A percentile compares a stretch with the other conserved stretches of the same genome.
phyloP scores from a whole-genome alignment of 2,329 filamentous ascomycete species.

The Teratosphaeria pseudoeucalypti region DNA sequence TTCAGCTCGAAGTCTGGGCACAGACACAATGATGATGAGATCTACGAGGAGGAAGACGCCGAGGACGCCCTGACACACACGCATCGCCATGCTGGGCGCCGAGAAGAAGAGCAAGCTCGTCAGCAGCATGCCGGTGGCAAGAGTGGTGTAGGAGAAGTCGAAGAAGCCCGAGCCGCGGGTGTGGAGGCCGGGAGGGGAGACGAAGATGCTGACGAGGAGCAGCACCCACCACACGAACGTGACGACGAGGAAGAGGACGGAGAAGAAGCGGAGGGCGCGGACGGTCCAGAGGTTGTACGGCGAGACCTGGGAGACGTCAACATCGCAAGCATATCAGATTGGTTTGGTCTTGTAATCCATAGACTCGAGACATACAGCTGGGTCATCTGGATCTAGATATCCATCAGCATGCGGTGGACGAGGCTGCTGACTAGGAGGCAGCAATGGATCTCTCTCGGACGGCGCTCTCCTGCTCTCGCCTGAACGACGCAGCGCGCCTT shows the following conservation, averaged over 20 bases:
- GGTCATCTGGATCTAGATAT: constrained; percentile 69
- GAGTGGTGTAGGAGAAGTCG: constrained; percentile 69
- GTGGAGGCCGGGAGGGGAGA: constrained; percentile 78
- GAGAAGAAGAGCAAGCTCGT: constrained; percentile 79
- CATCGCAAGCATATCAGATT: background rate
- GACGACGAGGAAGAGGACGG: constrained; percentile 62
- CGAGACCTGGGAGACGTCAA: constrained; percentile 43
- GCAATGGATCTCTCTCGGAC: constrained; percentile 55
- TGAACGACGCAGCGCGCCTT: constrained; percentile 17
- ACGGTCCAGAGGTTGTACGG: constrained; percentile 95
- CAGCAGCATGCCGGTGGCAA: constrained; percentile 66
- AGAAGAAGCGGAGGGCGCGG: constrained; percentile 66
- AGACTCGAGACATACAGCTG: constrained; percentile 49
- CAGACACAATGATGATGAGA: constrained; percentile 67
- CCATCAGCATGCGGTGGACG: constrained; percentile 53
- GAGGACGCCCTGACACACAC: constrained; percentile 60
- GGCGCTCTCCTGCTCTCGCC: constrained; percentile 32
- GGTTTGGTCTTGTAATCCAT: too few species aligned
- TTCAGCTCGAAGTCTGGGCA: constrained; percentile 64
- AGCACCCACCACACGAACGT: constrained; percentile 90
- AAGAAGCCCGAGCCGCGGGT: constrained; percentile 88
- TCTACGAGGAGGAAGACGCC: constrained; percentile 59
- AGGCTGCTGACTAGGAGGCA: constrained; percentile 39
- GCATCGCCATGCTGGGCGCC: constrained; percentile 68
- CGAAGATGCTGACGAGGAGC: constrained; percentile 78